Evolutionary conservation across 768 basidiomycete species (phyloP).

Genomic region (Neoboletus magnificus): DNA sequence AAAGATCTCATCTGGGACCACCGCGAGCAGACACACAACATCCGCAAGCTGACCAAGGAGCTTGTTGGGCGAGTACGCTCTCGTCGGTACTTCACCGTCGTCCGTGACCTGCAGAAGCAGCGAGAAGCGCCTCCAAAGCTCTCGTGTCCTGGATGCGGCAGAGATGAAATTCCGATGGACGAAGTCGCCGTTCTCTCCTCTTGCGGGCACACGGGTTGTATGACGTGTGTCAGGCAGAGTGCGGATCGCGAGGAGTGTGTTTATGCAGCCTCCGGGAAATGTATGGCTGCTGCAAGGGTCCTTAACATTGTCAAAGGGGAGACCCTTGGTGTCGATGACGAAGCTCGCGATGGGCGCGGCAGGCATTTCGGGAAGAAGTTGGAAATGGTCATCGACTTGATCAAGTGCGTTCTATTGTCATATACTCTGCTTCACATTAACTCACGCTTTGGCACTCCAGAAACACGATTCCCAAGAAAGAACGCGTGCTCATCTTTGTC

Average conservation of each 20-base stretch:
- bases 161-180: constrained; percentile 51
- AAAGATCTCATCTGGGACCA: constrained; percentile 75
- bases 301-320: constrained; percentile 82
- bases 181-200: constrained; percentile 86
- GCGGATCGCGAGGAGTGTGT: constrained; percentile 84
- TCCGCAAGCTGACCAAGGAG: constrained; percentile 82
- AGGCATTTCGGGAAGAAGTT: constrained; percentile 83
- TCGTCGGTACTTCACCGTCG: constrained; percentile 86
- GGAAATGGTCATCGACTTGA: constrained; percentile 69
- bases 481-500: constrained; percentile 90
- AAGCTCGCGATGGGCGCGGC: constrained; percentile 63
- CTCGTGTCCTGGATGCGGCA: constrained; percentile 60
- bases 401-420: constrained; percentile 52
- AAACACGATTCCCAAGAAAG: constrained; percentile 63
- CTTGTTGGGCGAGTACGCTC: constrained; percentile 88
- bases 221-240: constrained; percentile 63
- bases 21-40: constrained; percentile 83
- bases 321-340: constrained; percentile 78
- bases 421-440: background rate
- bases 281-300: constrained; percentile 74
- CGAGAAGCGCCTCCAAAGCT: constrained; percentile 55
- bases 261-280: constrained; percentile 62
- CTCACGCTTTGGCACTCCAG: constrained; percentile 34
- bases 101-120: constrained; percentile 84
- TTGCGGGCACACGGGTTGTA: constrained; percentile 87